phyloP scores from a whole-genome alignment of 108 stramenopile species.

The Nannochloropsis salina region DNA sequence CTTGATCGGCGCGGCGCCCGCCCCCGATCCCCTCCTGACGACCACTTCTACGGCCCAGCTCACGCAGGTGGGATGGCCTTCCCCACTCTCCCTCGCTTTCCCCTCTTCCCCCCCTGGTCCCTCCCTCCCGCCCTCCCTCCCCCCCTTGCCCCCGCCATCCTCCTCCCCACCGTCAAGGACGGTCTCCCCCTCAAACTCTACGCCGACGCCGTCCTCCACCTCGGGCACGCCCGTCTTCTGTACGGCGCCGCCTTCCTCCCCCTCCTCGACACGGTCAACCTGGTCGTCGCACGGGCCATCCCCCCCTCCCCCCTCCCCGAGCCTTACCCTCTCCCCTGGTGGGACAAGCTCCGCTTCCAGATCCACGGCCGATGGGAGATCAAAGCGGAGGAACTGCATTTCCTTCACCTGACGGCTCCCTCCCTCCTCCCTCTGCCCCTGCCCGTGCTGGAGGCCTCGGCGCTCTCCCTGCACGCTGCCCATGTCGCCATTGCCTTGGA shows the following conservation, averaged over 20 bases:
- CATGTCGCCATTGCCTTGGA: background rate
- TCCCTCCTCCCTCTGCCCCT: conserved; percentile 7
- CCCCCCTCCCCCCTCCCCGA: background rate
- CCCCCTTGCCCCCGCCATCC: background rate
- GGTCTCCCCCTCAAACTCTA: background rate
- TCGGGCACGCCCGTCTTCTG: background rate
- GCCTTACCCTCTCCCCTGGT: background rate
- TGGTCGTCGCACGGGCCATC: background rate
- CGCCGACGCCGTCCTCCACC: background rate
- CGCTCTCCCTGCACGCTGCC: background rate
- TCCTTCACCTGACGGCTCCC: background rate
- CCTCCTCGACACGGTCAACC: background rate
- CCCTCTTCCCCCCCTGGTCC: background rate
- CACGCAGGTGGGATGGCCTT: background rate
- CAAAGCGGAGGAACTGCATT: background rate
- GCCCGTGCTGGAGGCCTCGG: background rate
- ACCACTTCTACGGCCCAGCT: background rate
- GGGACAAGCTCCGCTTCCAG: background rate
- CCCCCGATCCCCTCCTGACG: background rate
- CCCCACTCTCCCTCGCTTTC: background rate
- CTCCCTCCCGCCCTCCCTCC: background rate
- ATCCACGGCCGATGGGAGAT: background rate
- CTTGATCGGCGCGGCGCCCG: background rate
- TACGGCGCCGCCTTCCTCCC: background rate
- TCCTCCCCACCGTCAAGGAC: conserved; percentile 17